Evolutionary conservation across 1,284 basidiomycete genomes (phyloP).

Genomic region (Papiliotrema laurentii): DNA sequence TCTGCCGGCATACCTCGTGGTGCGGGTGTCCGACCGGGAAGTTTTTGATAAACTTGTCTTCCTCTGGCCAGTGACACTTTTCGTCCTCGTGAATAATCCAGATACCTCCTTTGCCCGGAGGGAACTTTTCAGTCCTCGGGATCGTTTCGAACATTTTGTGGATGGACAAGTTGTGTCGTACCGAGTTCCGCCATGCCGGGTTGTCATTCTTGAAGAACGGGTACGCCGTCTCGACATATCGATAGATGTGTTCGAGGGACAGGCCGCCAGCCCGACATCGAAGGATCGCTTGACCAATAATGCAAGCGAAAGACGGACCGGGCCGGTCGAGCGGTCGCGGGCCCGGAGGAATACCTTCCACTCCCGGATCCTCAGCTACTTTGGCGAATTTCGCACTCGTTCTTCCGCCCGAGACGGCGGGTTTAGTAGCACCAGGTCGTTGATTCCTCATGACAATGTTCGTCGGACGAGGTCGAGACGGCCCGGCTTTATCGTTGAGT

Average conservation of each 20-base stretch:
- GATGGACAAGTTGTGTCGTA: conserved; percentile 83
- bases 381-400: conserved; percentile 40
- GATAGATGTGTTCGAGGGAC: conserved; percentile 91
- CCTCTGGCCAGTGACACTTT: conserved; percentile 42
- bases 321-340: conserved; percentile 74
- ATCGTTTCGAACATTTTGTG: conserved; percentile 72
- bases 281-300: conserved; percentile 91
- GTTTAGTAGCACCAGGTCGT: conserved; percentile 11
- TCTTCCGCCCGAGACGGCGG: conserved; percentile 18
- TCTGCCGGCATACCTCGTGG: conserved; percentile 39
- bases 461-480: not conserved
- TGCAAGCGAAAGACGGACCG: conserved; percentile 82
- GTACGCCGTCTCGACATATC: conserved; percentile 89
- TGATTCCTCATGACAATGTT: conserved; percentile 6
- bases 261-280: conserved; percentile 77
- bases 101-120: conserved; percentile 47
- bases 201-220: conserved; percentile 90
- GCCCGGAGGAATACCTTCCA: conserved; percentile 64
- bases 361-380: conserved; percentile 43
- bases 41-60: conserved; percentile 47
- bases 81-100: conserved; percentile 47
- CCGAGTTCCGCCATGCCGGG: conserved; percentile 85
- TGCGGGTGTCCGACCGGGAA: conserved; percentile 39
- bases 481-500: conserved; percentile 12
- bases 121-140: conserved; percentile 41